Base-by-base conservation (phyloP, 495 filamentous ascomycete genomes). In the Penicillium longicatenatum region DNA sequence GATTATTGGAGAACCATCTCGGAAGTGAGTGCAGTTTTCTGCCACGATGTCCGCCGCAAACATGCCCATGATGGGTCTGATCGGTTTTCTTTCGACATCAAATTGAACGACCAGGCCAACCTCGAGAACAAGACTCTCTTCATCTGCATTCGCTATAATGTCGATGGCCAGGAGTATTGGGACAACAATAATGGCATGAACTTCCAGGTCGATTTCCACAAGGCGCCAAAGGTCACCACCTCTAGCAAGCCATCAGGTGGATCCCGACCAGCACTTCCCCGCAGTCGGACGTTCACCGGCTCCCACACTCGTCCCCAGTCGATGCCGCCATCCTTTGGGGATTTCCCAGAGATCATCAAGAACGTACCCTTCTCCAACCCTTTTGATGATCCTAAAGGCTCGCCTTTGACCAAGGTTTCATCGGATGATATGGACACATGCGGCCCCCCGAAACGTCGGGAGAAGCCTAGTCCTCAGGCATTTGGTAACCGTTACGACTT, bases 1-100 rank as follows among this genome's bases (percentile, higher is more conserved):
- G 94, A 98, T 72, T 92, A 93, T 69, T 98, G 94, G 94, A 95
- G 93, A 76, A 98, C 94, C 0, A 93, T 92, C 3, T 98, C 94
- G 2, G 94, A 98, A 69, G 89, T 98, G 4, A 80, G 82, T 41
- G 95, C 92, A 9, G 92, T 97, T 65, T 98, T 84, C 74, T 89
- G 86, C 70, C 82, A 88, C 54, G 90, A 95, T 73, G 81, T 92
- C 31, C 82, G 85, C 11, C 87, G 83, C 39, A 83, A 83, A 54
- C 86, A 89, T 44, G 71, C 68, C 8, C 75, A 86, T 14, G 83
- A 88, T 64, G 86, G 88, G 30, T 89, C 85, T 64, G 94, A 98
- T 68, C 84, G 90, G 21, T 98, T 98, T 73, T 86, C 87, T 56
- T 98, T 98, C 73, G 91, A 83, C 68, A 92, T 98, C 79, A 95